These are phyloP conservation scores for Suillus lakei DNA, from an alignment of 768 basidiomycete species.

Conservation along the genomic window DNA sequence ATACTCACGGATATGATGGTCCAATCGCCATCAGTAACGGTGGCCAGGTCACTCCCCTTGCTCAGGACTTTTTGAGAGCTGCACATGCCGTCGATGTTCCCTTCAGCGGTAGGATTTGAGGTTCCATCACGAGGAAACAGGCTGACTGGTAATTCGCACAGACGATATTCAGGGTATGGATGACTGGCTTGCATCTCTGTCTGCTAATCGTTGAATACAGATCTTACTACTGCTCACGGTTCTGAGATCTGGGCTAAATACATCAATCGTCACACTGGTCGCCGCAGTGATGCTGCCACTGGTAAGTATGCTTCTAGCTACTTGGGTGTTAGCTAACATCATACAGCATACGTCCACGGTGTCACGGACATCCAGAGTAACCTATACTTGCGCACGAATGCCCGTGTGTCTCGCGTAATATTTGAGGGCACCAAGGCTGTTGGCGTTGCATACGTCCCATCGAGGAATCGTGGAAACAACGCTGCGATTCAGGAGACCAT, in stretches of 20 bases:
- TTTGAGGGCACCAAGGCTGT: constrained; percentile 77
- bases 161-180: constrained; percentile 64
- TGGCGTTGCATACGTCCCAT: constrained; percentile 70
- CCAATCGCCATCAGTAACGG: constrained; percentile 79
- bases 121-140: neutral
- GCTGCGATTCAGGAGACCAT: constrained; percentile 63
- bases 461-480: constrained; percentile 59
- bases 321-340: neutral
- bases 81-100: constrained; percentile 64
- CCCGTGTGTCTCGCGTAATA: constrained; percentile 70
- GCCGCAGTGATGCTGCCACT: constrained; percentile 73
- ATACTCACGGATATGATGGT: constrained; percentile 72
- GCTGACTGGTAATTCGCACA: constrained; percentile 22
- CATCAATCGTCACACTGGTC: constrained; percentile 74
- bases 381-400: constrained; percentile 67
- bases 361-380: constrained; percentile 73
- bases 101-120: constrained; percentile 56
- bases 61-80: constrained; percentile 72
- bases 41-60: constrained; percentile 63
- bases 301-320: constrained; percentile 39
- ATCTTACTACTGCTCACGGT: constrained; percentile 61
- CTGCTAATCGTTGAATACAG: constrained; percentile 31
- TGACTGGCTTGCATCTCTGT: neutral
- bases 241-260: constrained; percentile 81
- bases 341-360: constrained; percentile 66